Base-by-base conservation (phyloP, 116 monocot species). In the Iris pallida region DNA sequence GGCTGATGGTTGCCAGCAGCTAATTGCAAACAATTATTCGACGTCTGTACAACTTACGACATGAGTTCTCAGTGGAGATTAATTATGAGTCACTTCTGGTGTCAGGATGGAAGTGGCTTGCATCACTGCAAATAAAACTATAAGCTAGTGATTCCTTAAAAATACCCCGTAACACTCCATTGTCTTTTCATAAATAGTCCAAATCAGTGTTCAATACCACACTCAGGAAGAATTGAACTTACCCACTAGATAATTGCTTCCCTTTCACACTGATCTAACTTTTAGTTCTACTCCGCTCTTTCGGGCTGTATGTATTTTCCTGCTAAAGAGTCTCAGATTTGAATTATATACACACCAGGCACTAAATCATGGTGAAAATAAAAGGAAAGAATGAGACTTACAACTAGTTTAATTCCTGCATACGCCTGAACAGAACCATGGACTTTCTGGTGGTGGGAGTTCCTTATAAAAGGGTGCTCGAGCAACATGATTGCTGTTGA, bases 381-480 rank as follows among this genome's bases (percentile, higher is more conserved):
- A 13, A 42, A 42, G 11, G 12, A 66, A 1, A 43, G 42, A 30
- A 13, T 13, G 10, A 3, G 10, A 70, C 82, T 81, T 86, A 85
- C 94, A 46, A 53, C 45, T 10, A 78, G 56, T 61, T 80, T 84
- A 19, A 84, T 64, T 64, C 82, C 77, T 19, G 75, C 53, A 78
- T 83, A 82, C 62, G 82, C 71, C 11, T 85, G 86, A 18, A 84
- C 42, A 30, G 82, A 71, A 17, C 83, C 75, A 64, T 86, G 85
- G 44, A 71, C 42, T 63, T 86, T 84, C 56, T 82, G 66, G 45
- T 92, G 81, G 13, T 76, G 59, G 15, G 88, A 55, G 48, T 88
- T 83, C 59, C 59, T 71, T 9, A 93, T 81, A 54, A 99, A 99
- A 53, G 93, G 67, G 73, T 99, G 98, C 45, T 99, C 93, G 5